Evolutionary conservation across 1,284 basidiomycete genomes (phyloP).

Genomic region (Trametes hirsuta): DNA sequence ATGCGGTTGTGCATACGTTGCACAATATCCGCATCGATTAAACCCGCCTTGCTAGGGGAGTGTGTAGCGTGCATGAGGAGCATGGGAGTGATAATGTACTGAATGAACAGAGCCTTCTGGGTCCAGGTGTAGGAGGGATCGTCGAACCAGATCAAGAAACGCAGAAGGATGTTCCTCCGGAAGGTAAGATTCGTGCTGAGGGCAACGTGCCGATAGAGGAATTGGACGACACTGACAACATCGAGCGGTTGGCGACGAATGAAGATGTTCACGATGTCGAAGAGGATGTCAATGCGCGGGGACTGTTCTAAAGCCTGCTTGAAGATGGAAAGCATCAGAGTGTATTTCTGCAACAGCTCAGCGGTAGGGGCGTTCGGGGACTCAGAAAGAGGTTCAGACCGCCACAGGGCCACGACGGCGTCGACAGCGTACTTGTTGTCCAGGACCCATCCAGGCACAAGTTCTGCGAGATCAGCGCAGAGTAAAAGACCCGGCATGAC

Average conservation of each 20-base stretch:
- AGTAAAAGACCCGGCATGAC: conserved; percentile 75
- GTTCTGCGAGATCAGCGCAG: conserved; percentile 74
- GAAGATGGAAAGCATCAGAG: conserved; percentile 78
- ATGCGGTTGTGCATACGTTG: conserved; percentile 72
- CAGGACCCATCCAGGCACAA: conserved; percentile 76
- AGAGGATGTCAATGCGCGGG: conserved; percentile 85
- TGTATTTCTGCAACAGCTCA: conserved; percentile 66
- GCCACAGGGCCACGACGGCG: conserved; percentile 76
- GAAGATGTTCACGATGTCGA: conserved; percentile 87
- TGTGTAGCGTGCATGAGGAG: conserved; percentile 79
- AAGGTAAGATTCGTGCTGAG: conserved; percentile 64
- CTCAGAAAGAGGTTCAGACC: conserved; percentile 55
- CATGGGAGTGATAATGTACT: conserved; percentile 89
- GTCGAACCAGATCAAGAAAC: conserved; percentile 87
- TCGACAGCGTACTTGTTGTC: conserved; percentile 70
- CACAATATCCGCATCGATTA: conserved; percentile 77
- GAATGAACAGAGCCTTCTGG: conserved; percentile 88
- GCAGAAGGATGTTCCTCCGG: conserved; percentile 82
- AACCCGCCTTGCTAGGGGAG: conserved; percentile 50
- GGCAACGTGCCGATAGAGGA: conserved; percentile 89
- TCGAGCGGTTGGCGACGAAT: conserved; percentile 85
- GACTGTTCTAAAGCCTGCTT: conserved; percentile 68
- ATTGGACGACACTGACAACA: conserved; percentile 80
- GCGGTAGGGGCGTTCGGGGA: conserved; percentile 50
- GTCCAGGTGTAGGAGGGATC: conserved; percentile 68